phyloP scores from a whole-genome alignment of 345 rosid species.

The Rhodomyrtus tomentosa region DNA sequence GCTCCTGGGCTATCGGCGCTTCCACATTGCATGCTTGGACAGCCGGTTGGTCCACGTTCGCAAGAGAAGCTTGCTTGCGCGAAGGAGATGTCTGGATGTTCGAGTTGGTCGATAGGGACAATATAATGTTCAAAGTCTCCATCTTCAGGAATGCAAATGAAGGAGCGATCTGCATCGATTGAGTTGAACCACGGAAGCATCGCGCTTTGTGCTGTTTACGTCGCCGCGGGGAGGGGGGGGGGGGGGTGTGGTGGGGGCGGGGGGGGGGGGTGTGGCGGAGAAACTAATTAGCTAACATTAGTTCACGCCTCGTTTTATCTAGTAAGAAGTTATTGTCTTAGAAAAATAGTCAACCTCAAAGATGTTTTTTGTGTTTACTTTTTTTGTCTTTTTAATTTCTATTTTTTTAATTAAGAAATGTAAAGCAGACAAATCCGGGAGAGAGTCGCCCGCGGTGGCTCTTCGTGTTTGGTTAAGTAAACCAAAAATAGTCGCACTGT shows the following conservation, averaged over 20 bases:
- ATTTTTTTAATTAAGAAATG: too few relatives aligned
- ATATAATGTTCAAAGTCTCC: neutral
- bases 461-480: too few relatives aligned
- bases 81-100: neutral
- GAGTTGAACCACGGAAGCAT: neutral
- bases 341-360: too few relatives aligned
- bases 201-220: neutral
- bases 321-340: too few relatives aligned
- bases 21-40: neutral
- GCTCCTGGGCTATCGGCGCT: neutral
- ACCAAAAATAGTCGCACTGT: too few relatives aligned
- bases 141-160: neutral
- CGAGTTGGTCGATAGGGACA: neutral
- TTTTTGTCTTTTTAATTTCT: too few relatives aligned
- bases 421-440: too few relatives aligned
- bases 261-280: too few relatives aligned
- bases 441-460: too few relatives aligned
- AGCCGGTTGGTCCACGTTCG: neutral
- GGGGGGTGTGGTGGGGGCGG: too few relatives aligned
- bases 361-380: too few relatives aligned
- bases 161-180: neutral
- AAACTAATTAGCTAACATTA: neutral
- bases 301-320: neutral
- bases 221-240: neutral
- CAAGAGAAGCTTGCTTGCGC: neutral